Base-by-base conservation (phyloP, 169 alveolate genomes). In the Plasmodium cynomolgi region DNA sequence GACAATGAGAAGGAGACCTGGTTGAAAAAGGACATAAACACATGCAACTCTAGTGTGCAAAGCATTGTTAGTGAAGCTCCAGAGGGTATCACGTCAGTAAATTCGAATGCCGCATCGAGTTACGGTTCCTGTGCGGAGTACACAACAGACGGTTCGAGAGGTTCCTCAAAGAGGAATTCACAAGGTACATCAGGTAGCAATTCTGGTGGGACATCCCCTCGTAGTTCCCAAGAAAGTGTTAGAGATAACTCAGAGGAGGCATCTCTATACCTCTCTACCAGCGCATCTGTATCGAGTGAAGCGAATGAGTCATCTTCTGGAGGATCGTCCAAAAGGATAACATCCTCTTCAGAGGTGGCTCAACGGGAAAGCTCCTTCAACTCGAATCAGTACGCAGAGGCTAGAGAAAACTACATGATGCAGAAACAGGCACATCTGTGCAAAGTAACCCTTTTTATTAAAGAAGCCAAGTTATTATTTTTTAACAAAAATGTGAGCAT, bases 401-500 rank as follows among this genome's bases (percentile, higher is more conserved):
- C 82, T 11, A 58, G 77, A 13, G 83, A 80, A 68, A 62, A 33
- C 20, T 90, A 71, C 37, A 37, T 29, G 11, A 41, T 90, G 58
- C 37, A 15, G 50, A 90, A 81, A 37, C 79, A 80, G 41, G 31
- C 73, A 5, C 82, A 37, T 62, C 47, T 90, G 33, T 90, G 94
- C 37, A 90, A 81, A 68, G 73, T 90, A 44, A 90, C 79, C 50
- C 8, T 90, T 17, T 90, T 79, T 37, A 62, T 90, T 17, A 90
- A 90, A 81, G 94, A 90, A 9, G 94, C 94, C 3, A 90, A 90
- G 54, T 41, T 90, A 23, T 47, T 90, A 58, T 90, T 90, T 90
- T 90, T 68, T 33, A 90, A 90, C 44, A 90, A 90, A 33, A 81
- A 80, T 62, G 50, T 68, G 50, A 90, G 31, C 17, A 81, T 90